phyloP scores from a whole-genome alignment of 768 basidiomycete genomes.

The Tricholoma terreum region DNA sequence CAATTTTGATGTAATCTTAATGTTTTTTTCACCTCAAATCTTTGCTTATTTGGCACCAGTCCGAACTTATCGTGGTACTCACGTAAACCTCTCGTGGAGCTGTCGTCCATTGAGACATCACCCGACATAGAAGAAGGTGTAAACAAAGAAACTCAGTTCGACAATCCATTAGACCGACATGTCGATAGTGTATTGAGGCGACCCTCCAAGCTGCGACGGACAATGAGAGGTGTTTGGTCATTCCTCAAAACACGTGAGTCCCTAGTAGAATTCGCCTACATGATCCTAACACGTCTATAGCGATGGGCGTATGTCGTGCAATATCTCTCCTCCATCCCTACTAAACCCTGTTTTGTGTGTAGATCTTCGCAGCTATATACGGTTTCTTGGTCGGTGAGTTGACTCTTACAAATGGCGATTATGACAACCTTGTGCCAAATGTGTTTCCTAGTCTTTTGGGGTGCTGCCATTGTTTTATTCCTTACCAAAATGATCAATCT shows the following conservation, averaged over 20 bases:
- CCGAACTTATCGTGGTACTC: conserved; percentile 71
- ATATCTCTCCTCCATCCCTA: background rate
- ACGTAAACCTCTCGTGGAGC: conserved; percentile 62
- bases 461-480: conserved; percentile 78
- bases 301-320: conserved; percentile 57
- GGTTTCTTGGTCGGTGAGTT: conserved; percentile 66
- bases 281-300: conserved; percentile 27
- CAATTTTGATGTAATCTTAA: conserved; percentile 58
- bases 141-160: conserved; percentile 25
- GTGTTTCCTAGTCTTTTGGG: conserved; percentile 68
- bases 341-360: conserved; percentile 3
- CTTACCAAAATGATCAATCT: conserved; percentile 66
- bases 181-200: conserved; percentile 72
- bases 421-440: background rate
- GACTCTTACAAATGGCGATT: background rate
- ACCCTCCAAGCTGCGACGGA: conserved; percentile 55
- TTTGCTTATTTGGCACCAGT: conserved; percentile 29
- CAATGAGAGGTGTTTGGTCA: conserved; percentile 70
- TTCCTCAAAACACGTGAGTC: conserved; percentile 78
- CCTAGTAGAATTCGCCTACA: background rate
- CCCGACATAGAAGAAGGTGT: conserved; percentile 29
- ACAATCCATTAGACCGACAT: conserved; percentile 65
- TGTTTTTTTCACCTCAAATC: background rate
- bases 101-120: conserved; percentile 37
- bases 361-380: conserved; percentile 70